Percentiles rank a stretch among this genome's conserved stretches.
These are phyloP conservation scores for Byssothecium circinans DNA, from an alignment of 2,329 filamentous ascomycete genomes.

Conservation along the genomic window DNA sequence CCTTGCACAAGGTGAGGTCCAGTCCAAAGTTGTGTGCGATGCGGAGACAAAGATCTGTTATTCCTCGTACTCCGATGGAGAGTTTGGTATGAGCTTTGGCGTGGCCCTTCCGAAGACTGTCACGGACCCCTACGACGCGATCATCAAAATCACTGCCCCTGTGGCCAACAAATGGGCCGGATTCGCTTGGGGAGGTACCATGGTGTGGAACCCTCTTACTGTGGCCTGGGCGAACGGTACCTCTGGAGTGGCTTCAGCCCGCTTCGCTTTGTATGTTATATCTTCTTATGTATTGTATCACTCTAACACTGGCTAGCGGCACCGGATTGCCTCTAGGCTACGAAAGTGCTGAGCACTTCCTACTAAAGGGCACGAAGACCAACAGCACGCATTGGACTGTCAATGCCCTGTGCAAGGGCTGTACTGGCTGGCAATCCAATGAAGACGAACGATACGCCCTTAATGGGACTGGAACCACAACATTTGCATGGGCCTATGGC, in stretches of 20 bases:
- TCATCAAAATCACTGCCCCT: slow-evolving; percentile 33
- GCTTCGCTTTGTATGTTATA: slow-evolving; percentile 34
- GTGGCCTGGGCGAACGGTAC: slow-evolving; percentile 35
- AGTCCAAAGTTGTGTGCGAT: slow-evolving; percentile 35
- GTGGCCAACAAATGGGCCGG: slow-evolving; percentile 30
- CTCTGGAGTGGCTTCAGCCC: slow-evolving; percentile 29
- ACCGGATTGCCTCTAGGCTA: slow-evolving; percentile 31
- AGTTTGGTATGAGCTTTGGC: slow-evolving; percentile 34
- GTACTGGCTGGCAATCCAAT: slow-evolving; percentile 33
- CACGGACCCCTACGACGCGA: slow-evolving; percentile 35
- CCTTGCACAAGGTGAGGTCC: slow-evolving; percentile 33
- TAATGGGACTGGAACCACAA: slow-evolving; percentile 27
- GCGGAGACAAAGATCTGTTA: slow-evolving; percentile 34
- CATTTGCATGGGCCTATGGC: slow-evolving; percentile 39
- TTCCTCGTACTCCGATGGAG: slow-evolving; percentile 32
- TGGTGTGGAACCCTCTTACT: slow-evolving; percentile 40
- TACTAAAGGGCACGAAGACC: slow-evolving; percentile 32
- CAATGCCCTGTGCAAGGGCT: slow-evolving; percentile 33
- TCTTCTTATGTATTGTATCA: not conserved
- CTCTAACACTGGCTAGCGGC: slow-evolving; percentile 26
- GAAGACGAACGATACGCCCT: slow-evolving; percentile 30
- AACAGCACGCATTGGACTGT: slow-evolving; percentile 40
- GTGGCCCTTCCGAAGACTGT: slow-evolving; percentile 33
- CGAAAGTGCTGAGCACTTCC: slow-evolving; percentile 30
- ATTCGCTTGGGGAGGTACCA: slow-evolving; percentile 36